Evolutionary conservation across 1,284 basidiomycete species (phyloP).

Genomic region (Mycena citricolor): DNA sequence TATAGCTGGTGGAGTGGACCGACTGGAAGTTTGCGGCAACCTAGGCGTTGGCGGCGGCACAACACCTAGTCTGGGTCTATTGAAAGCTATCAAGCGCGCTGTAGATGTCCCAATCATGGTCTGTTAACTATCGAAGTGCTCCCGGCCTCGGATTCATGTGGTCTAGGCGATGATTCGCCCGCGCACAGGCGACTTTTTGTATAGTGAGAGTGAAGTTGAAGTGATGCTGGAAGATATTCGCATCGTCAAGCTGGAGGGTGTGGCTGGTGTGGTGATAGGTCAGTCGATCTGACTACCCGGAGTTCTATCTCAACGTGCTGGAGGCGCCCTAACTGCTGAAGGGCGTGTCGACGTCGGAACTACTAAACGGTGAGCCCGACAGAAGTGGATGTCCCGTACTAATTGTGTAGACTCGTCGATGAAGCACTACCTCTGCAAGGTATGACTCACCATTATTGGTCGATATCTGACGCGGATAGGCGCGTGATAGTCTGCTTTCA

Average conservation of each 20-base stretch:
- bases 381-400: slow-evolving; percentile 17
- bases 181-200: slow-evolving; percentile 74
- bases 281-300: no score
- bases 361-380: slow-evolving; percentile 59
- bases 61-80: slow-evolving; percentile 73
- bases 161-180: slow-evolving; percentile 76
- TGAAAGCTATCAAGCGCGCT: slow-evolving; percentile 51
- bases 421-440: slow-evolving; percentile 66
- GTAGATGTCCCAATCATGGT: slow-evolving; percentile 68
- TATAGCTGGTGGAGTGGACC: slow-evolving; percentile 63
- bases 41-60: slow-evolving; percentile 73
- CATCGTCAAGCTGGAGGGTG: slow-evolving; percentile 54
- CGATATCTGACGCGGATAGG: slow-evolving; percentile 7
- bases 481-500: slow-evolving; percentile 87
- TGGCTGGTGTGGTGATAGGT: slow-evolving; percentile 72
- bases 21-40: slow-evolving; percentile 78
- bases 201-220: slow-evolving; percentile 59
- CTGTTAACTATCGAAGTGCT: slow-evolving; percentile 16
- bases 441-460: slow-evolving; percentile 31
- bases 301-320: no score
- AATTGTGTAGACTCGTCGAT: slow-evolving; percentile 48
- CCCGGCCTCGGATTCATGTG: slow-evolving; percentile 36
- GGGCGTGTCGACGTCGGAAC: slow-evolving; percentile 60
- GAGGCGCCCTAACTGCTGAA: slow-evolving; percentile 53
- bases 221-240: slow-evolving; percentile 75